Percentiles rank a stretch among this genome's conserved stretches.
phyloP scores from a whole-genome alignment of 164 flowering plant species.

The Vitis rupestris region DNA sequence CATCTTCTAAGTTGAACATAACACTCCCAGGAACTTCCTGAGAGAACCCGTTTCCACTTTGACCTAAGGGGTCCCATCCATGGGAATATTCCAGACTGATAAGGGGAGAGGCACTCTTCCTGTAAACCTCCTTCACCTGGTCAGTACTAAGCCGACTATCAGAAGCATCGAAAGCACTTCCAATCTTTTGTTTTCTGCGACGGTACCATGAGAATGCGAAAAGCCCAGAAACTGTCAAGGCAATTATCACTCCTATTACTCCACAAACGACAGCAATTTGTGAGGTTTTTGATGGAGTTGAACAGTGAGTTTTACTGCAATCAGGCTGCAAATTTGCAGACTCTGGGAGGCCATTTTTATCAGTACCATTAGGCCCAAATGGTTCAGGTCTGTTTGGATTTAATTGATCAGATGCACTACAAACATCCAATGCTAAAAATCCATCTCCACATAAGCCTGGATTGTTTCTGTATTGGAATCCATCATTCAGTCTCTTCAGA shows the following conservation, averaged over 20 bases:
- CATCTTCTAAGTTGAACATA: constrained; percentile 75
- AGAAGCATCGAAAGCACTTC: constrained; percentile 55
- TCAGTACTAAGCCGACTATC: constrained; percentile 70
- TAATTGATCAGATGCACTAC: constrained; percentile 29
- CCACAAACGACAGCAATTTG: constrained; percentile 44
- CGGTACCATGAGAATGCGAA: constrained; percentile 65
- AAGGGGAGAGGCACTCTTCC: constrained; percentile 76
- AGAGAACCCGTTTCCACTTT: constrained; percentile 40
- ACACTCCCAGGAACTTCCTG: constrained; percentile 67
- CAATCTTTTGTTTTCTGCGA: constrained; percentile 74
- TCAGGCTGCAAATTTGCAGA: constrained; percentile 50
- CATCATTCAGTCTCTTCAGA: constrained; percentile 63
- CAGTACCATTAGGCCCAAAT: constrained; percentile 30
- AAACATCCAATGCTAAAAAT: constrained; percentile 44
- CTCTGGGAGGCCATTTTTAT: constrained; percentile 52
- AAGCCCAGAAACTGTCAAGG: constrained; percentile 29
- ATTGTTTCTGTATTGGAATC: constrained; percentile 75
- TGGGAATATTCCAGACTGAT: constrained; percentile 79
- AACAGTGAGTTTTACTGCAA: constrained; percentile 39
- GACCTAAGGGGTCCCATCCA: constrained; percentile 89
- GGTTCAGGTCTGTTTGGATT: constrained; percentile 55
- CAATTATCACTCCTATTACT: constrained; percentile 34
- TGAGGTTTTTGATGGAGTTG: constrained; percentile 29
- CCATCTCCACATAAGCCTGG: constrained; percentile 66
- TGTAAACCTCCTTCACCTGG: constrained; percentile 55